Evolutionary conservation across 768 basidiomycete species (phyloP).

Genomic region (Cystobasidium ongulense): DNA sequence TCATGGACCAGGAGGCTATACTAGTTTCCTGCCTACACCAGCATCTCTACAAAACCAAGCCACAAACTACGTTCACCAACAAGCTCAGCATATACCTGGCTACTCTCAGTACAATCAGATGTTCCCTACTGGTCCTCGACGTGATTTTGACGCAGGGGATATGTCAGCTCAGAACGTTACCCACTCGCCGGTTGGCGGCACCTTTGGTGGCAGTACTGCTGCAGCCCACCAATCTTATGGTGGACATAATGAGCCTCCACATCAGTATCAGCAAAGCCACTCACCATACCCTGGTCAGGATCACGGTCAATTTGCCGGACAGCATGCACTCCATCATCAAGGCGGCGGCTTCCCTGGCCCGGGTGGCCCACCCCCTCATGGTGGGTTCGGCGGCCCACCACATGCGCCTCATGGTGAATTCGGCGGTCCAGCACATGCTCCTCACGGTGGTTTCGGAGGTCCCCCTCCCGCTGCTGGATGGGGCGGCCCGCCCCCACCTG

Average conservation of each 20-base stretch:
- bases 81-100: slow-evolving; percentile 51
- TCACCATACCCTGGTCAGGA: not conserved
- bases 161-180: not conserved
- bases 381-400: not conserved
- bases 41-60: slow-evolving; percentile 49
- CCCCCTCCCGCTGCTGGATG: slow-evolving; percentile 20
- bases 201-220: not conserved
- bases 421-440: slow-evolving; percentile 17
- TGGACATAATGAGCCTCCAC: not conserved
- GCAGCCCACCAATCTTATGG: slow-evolving; percentile 29
- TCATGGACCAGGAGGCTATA: slow-evolving; percentile 36
- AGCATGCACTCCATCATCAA: not conserved
- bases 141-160: not conserved
- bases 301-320: not conserved
- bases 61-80: slow-evolving; percentile 51
- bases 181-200: too few species aligned
- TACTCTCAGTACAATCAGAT: slow-evolving; percentile 50
- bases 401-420: not conserved
- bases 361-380: not conserved
- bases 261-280: not conserved
- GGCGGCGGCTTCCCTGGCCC: not conserved
- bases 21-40: slow-evolving; percentile 46
- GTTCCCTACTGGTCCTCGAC: slow-evolving; percentile 39
- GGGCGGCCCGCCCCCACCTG: not conserved
- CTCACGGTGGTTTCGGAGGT: not conserved